Evolutionary conservation across 1,284 basidiomycete species (phyloP).

Genomic region (Thecaphora thlaspeos): DNA sequence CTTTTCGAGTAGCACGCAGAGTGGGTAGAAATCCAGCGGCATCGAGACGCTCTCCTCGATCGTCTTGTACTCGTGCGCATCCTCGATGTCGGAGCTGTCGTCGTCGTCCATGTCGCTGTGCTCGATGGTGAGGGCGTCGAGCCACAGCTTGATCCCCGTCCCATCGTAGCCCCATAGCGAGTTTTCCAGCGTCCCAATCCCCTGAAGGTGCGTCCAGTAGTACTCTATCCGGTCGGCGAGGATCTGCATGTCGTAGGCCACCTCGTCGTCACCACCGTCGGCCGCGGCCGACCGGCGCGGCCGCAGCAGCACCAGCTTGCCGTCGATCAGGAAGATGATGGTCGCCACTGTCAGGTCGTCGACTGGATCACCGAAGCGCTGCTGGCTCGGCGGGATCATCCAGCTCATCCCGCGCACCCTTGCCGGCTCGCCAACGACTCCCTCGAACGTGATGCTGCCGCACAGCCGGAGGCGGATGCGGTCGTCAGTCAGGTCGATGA

Average conservation of each 20-base stretch:
- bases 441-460: slow-evolving; percentile 90
- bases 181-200: slow-evolving; percentile 88
- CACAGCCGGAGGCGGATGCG: slow-evolving; percentile 80
- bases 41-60: slow-evolving; percentile 91
- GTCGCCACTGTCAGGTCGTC: slow-evolving; percentile 92
- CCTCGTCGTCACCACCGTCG: slow-evolving; percentile 73
- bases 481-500: slow-evolving; percentile 81
- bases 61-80: slow-evolving; percentile 61
- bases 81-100: slow-evolving; percentile 50
- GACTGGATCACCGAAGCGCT: slow-evolving; percentile 87
- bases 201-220: slow-evolving; percentile 95
- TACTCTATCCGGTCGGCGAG: slow-evolving; percentile 93
- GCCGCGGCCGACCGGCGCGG: slow-evolving; percentile 45
- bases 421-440: slow-evolving; percentile 80
- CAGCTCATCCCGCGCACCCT: slow-evolving; percentile 90
- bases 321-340: slow-evolving; percentile 92
- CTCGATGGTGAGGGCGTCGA: slow-evolving; percentile 85
- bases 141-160: slow-evolving; percentile 82
- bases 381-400: slow-evolving; percentile 91
- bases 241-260: slow-evolving; percentile 96
- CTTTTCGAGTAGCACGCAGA: slow-evolving; percentile 96
- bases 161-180: slow-evolving; percentile 98
- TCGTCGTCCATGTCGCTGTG: slow-evolving; percentile 20
- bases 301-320: slow-evolving; percentile 79
- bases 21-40: slow-evolving; percentile 86